Conservation (phyloP, 768 basidiomycete genomes). For the Antrodiella citrinella region DNA sequence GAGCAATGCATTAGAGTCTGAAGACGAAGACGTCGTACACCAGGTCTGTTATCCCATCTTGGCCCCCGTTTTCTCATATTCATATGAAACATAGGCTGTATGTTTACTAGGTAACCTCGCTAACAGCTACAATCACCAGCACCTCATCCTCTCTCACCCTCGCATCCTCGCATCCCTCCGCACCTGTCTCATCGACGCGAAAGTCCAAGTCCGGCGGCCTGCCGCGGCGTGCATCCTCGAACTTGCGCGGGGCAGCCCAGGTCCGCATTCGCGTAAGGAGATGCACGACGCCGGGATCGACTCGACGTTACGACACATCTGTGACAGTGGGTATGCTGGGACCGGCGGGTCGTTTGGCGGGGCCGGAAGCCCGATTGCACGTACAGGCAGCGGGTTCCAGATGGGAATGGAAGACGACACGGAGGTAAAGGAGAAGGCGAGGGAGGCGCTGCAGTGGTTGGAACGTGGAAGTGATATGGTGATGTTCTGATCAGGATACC, state of each 20-base stretch:
- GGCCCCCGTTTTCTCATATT: background rate
- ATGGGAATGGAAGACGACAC: conserved; percentile 49
- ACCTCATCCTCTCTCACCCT: conserved; percentile 41
- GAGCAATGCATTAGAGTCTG: conserved; percentile 39
- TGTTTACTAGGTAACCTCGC: conserved; percentile 61
- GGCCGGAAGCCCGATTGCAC: conserved; percentile 21
- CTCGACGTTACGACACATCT: conserved; percentile 33
- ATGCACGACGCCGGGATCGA: conserved; percentile 39
- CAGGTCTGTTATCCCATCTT: conserved; percentile 30
- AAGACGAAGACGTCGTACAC: conserved; percentile 44
- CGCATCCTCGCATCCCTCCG: conserved; percentile 47
- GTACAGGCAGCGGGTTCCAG: conserved; percentile 21
- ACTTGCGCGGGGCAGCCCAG: conserved; percentile 37
- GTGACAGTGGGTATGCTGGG: conserved; percentile 25
- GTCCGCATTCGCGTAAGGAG: conserved; percentile 24
- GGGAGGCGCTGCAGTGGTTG: conserved; percentile 44
- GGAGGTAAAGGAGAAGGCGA: conserved; percentile 50
- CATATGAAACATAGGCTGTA: conserved; percentile 34
- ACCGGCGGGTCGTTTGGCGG: conserved; percentile 10
- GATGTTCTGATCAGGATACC: background rate
- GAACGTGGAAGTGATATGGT: conserved; percentile 17
- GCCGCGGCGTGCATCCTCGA: conserved; percentile 53
- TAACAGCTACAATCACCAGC: conserved; percentile 47
- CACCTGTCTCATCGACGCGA: conserved; percentile 50
- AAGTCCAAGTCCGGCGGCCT: conserved; percentile 49